Evolutionary conservation across 2,329 filamentous ascomycete genomes (phyloP), one percentile per base, ranked within the genome.

Genomic region (Neocucurbitaria cava): DNA sequence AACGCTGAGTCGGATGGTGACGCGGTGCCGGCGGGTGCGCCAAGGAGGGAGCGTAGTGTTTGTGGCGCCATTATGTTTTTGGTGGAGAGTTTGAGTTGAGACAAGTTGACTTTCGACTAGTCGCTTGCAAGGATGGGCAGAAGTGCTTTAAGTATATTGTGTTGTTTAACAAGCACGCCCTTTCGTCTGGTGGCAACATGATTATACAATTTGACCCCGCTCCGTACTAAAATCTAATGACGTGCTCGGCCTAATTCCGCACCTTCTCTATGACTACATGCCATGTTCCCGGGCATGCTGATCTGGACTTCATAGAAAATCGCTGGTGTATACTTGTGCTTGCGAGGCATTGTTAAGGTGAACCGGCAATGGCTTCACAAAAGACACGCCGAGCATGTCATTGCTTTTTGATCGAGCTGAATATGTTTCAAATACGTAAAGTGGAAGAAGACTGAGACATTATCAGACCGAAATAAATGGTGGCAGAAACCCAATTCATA

Each of bases 1-100:
- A 90, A 80, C 1, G 83, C 82, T 58, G 82, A 86, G 74, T 89
- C 86, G 39, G 73, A 70, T 0, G 82, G 76, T 0, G 83, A 82
- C 7, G 86, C 86, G 0, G 82, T 83, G 13, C 83, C 85, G 21
- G 81, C 80, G 9, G 78, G 68, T 11, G 82, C 75, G 52, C 87
- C 87, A 49, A 89, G 65, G 52, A 86, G 74, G 15, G 75, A 54
- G 53, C 85, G 83, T 76, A 85, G 83, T 13, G 56, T 56, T 35
- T 47, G 30, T 24, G 56, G 46, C 5, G 56, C 45, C 61, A 63
- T 63, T 23, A 28, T 50, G 41, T 2, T 17, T 18, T 24, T 43
- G 28, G 21, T 28, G 2, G 40, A 42, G 10, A 11, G 6, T 39
- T 10, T 21, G 36, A 21, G 13, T 31, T 39, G 18, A 21, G 9